Evolutionary conservation across 805 yeast genomes (phyloP), one percentile per base, ranked within the genome.

Genomic region (Teunomyces gatunensis): DNA sequence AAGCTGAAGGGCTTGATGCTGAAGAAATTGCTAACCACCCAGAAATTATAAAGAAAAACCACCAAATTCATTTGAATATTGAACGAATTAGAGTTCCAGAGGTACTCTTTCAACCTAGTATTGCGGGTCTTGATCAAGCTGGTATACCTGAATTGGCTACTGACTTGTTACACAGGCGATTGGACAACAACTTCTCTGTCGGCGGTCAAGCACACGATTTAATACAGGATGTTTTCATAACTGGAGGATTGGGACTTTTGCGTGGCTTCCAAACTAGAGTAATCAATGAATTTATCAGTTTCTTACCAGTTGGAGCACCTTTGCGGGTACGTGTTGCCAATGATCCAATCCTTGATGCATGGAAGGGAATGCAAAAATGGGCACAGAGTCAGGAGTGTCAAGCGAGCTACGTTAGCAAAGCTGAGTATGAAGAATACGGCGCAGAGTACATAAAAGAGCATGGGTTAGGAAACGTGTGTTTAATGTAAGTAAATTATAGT

Each of bases 51-150:
- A 89, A 85, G 54, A 89, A 91, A 56, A 85, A 84, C 51, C 96
- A 91, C 66, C 98, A 94, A 68, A 74, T 95, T 47, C 96, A 91
- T 69, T 57, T 94, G 39, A 95, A 92, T 63, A 77, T 92, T 36
- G 99, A 94, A 68, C 77, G 99, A 49, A 85, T 92, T 25, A 78
- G 95, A 48, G 88, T 92, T 2, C 97, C 98, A 0, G 99, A 94
- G 66, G 84, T 91, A 2, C 61, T 90, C 42, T 90, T 94, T 66
- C 94, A 92, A 63, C 99, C 99, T 5, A 79, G 85, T 6, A 89
- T 94, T 52, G 96, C 95, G 0, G 99, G 99, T 18, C 73, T 90
- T 18, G 99, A 94, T 65, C 98, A 91, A 68, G 96, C 97, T 0
- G 98, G 98, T 23, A 75, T 94, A n/a, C 62, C 79, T 20, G 98